Base-by-base conservation (phyloP, 2,329 filamentous ascomycete genomes). In the Chrysoporthe puriensis region DNA sequence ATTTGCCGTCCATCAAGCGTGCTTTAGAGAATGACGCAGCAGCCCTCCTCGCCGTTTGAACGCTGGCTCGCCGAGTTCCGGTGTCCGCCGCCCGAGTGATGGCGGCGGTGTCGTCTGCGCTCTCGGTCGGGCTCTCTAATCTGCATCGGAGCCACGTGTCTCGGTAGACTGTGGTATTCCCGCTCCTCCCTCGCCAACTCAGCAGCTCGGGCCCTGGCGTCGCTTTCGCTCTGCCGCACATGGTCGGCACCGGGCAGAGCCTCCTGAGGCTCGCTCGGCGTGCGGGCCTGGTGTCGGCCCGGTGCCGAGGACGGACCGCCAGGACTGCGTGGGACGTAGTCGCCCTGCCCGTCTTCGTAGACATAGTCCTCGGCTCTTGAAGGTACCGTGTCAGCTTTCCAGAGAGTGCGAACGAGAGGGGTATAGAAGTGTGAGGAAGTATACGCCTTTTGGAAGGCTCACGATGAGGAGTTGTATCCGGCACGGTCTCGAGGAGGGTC, bases 391-490 rank as follows among this genome's bases (percentile, higher is more conserved):
- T 57, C 34, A 40, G 16, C 34, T 40, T 13, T 21, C n/a, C 8
- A 3, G 11, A 7, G 21, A 11, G 11, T 54, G 21, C 14, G 50
- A 34, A 21, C 21, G 21, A 34, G 21, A 32, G 21, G 26, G 50
- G 50, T 54, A 54, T 16, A 34, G 21, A 16, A 34, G 50, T 32
- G 36, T 46, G 8, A 46, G 18, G 44, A 46, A 14, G 18, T 46
- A 13, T 40, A 40, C 6, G 9, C 6, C 36, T 40, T 40, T 40
- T 9, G 9, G 26, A 26, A 7, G 50, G 4, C 54, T 40, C 54
- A 57, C 43, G 60, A 62, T 9, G 60, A 62, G 32, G 26, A n/a
- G 18, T 62, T 44, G 60, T 50, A 62, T 13, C 43, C 44, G 7
- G 44, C 16, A 48, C 32, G 44, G 18, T 62, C 32, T 36, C 44